These are phyloP conservation scores for Aspergillus texensis DNA, from an alignment of 2,329 filamentous ascomycete genomes.

Conservation along the genomic window DNA sequence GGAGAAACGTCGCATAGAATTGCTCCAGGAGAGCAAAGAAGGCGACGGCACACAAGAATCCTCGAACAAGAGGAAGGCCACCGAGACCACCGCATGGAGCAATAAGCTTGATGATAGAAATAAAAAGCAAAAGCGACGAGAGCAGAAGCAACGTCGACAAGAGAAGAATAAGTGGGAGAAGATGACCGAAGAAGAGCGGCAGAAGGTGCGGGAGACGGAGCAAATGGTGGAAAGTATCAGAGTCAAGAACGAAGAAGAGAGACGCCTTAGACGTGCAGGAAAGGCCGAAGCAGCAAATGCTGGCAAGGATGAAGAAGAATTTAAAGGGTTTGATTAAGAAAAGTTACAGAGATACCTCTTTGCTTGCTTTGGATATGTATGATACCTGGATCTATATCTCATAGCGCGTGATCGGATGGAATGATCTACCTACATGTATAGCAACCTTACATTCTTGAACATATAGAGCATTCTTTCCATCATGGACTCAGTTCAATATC, in stretches of 20 bases:
- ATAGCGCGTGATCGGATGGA: not conserved
- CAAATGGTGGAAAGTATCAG: constrained; percentile 67
- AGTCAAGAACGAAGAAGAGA: constrained; percentile 52
- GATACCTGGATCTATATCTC: constrained; percentile 5
- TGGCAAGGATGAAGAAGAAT: constrained; percentile 47
- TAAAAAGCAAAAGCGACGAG: constrained; percentile 61
- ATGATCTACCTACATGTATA: not conserved
- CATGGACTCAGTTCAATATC: not conserved
- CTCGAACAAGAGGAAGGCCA: constrained; percentile 58
- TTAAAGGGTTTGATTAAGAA: constrained; percentile 58
- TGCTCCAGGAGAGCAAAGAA: constrained; percentile 53
- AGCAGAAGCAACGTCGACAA: constrained; percentile 65
- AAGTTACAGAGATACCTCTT: not conserved
- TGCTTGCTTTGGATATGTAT: not conserved
- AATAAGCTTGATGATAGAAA: constrained; percentile 69
- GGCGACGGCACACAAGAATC: constrained; percentile 35
- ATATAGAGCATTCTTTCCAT: not conserved
- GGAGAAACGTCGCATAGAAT: constrained; percentile 65
- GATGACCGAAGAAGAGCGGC: constrained; percentile 72
- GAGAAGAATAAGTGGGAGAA: constrained; percentile 65
- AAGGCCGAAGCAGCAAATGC: constrained; percentile 23
- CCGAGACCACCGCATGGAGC: constrained; percentile 71
- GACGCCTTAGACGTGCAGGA: constrained; percentile 20
- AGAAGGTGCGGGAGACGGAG: constrained; percentile 64
- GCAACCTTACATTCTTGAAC: not conserved